phyloP scores from a whole-genome alignment of 225 moss, liverwort and hornwort species.

The Lunularia cruciata region DNA sequence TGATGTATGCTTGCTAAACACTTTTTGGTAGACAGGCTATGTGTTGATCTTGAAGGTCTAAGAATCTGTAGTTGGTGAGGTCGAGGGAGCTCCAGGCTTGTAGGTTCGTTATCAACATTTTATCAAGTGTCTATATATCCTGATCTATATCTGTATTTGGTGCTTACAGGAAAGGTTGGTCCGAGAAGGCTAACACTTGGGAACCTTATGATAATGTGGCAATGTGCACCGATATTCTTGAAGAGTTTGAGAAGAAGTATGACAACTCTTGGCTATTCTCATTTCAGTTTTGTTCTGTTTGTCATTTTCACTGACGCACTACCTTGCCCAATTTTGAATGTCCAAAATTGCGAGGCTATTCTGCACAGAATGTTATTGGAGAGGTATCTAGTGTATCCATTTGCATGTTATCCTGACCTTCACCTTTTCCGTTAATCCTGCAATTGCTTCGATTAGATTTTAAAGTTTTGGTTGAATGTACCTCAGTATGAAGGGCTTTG shows the following conservation, averaged over 20 bases:
- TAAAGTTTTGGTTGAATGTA: not conserved
- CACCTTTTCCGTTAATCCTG: too few relatives aligned
- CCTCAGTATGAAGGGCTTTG: constrained; percentile 33
- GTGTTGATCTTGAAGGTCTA: too few relatives aligned
- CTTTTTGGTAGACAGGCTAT: too few relatives aligned
- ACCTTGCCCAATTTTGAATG: not conserved
- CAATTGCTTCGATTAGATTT: not conserved
- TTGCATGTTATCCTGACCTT: too few relatives aligned
- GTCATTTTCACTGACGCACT: not conserved
- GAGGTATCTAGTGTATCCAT: too few relatives aligned
- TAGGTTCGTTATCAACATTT: too few relatives aligned
- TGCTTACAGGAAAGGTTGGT: constrained; percentile 49
- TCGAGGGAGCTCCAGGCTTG: too few relatives aligned
- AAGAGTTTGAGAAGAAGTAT: constrained; percentile 53
- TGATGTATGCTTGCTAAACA: too few relatives aligned
- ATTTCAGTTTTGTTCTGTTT: not conserved
- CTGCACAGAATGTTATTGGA: too few relatives aligned
- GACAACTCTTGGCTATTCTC: not conserved
- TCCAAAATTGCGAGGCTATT: not conserved
- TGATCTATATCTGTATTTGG: not conserved
- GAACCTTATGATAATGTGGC: constrained; percentile 49
- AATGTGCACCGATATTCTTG: constrained; percentile 51
- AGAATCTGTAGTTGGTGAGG: too few relatives aligned
- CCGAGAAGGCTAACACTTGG: constrained; percentile 56
- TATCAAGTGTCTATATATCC: too few relatives aligned